phyloP scores from a whole-genome alignment of 176 grass and related monocot genomes.

The Saccharum officinarum region DNA sequence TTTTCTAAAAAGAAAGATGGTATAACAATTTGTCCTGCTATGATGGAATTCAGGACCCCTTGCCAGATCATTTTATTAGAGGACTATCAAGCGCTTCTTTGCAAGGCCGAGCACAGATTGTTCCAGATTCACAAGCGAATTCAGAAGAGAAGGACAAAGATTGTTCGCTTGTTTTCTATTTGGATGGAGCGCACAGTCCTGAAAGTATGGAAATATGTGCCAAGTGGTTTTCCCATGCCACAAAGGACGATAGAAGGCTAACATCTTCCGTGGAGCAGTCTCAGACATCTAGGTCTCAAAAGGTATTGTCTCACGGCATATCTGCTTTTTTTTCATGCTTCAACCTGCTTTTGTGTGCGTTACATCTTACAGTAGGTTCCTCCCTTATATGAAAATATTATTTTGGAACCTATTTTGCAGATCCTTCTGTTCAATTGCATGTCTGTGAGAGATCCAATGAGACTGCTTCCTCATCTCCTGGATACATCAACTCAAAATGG shows the following conservation, averaged over 20 bases:
- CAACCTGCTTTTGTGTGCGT: conserved; percentile 30
- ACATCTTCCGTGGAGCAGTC: conserved; percentile 34
- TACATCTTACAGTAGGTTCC: background rate
- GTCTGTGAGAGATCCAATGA: conserved; percentile 89
- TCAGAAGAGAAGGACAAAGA: conserved; percentile 38
- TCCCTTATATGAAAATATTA: conserved; percentile 9
- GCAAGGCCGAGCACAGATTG: conserved; percentile 85
- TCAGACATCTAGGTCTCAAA: conserved; percentile 41
- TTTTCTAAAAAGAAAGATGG: background rate
- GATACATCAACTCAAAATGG: conserved; percentile 71
- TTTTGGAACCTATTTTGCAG: conserved; percentile 42
- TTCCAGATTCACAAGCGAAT: conserved; percentile 49
- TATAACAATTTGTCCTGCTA: conserved; percentile 21
- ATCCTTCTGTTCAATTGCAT: conserved; percentile 99
- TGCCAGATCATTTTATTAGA: conserved; percentile 67
- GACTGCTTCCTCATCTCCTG: conserved; percentile 73
- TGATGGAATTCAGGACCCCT: conserved; percentile 51
- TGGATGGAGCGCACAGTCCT: conserved; percentile 88
- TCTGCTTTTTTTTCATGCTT: conserved; percentile 30
- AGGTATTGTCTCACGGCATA: conserved; percentile 43
- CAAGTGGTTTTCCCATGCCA: conserved; percentile 75
- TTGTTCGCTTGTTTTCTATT: conserved; percentile 63
- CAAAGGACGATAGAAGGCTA: conserved; percentile 43
- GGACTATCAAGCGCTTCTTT: conserved; percentile 56
- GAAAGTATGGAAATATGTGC: conserved; percentile 94